These are phyloP conservation scores for Primulina tabacum DNA, from an alignment of 257 asterid genomes.

Conservation along the genomic window DNA sequence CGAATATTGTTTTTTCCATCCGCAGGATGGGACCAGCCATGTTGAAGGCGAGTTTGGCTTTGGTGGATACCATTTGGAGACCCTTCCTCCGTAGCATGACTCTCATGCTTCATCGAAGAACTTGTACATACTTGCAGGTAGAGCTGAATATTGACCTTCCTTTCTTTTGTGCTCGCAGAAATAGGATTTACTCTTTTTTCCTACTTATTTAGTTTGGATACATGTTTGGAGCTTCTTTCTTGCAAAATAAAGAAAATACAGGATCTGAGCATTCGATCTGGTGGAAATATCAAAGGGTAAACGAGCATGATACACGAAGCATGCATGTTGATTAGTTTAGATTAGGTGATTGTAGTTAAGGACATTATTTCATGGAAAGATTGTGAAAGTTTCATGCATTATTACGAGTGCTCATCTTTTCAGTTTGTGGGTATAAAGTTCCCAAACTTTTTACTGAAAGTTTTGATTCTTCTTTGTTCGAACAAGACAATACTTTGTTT, in stretches of 20 bases:
- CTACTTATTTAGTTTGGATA: background rate
- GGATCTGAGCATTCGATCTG: background rate
- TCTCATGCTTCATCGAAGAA: background rate
- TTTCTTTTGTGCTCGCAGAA: background rate
- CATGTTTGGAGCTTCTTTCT: background rate
- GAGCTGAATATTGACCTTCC: too few relatives aligned
- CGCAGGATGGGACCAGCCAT: conserved; percentile 55
- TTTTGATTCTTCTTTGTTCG: background rate
- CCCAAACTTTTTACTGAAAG: background rate
- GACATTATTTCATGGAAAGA: background rate
- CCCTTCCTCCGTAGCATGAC: conserved; percentile 51
- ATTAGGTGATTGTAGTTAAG: conserved; percentile 35
- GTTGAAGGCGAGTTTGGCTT: conserved; percentile 63
- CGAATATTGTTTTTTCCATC: conserved; percentile 13
- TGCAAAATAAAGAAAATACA: background rate
- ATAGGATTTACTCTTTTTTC: background rate
- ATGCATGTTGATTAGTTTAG: conserved; percentile 41
- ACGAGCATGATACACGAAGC: conserved; percentile 43
- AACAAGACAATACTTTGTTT: background rate
- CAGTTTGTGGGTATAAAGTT: background rate
- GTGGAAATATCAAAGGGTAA: background rate
- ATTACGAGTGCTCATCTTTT: conserved; percentile 8
- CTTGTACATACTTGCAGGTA: conserved; percentile 43
- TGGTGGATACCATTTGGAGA: conserved; percentile 61
- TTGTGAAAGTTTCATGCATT: background rate